Base-by-base conservation (phyloP, 306 rosid species). In the Trichosanthes cucumerina region DNA sequence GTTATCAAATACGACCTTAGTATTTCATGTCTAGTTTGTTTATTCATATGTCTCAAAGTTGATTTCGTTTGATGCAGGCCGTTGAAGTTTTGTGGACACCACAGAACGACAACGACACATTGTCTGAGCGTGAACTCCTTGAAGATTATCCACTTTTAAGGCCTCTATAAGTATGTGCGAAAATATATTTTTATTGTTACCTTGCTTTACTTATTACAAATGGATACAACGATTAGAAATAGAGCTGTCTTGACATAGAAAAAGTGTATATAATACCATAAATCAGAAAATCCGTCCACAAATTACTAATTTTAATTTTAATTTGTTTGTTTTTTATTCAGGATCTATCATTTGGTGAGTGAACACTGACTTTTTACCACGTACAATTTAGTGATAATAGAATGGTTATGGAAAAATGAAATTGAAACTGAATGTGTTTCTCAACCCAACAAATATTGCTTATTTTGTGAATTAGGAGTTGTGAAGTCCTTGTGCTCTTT, bases 81-180 rank as follows among this genome's bases (percentile, higher is more conserved):
- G 98, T 90, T 79, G 99, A 96, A 90, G 99, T 92, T 78, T 82
- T 96, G 81, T 96, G 99, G 99, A 96, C 99, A 36, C 99, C 99
- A 6, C 99, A 96, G 84, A 92, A 96, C 85, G 99, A 96, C 76
- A 88, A 87, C n/a, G 99, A 89, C 88, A 88, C 97, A 9, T 88
- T 96, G 39, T 91, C 98, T 0, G 99, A 96, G 88, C 90, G 97
- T 19, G 99, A 90, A 77, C 89, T 92, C 69, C 99, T 96, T 11
- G 98, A 92, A 90, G 99, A 96, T 79, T 96, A 96, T 84, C 97
- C 99, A 7, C 98, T 96, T 78, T 81, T 96, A 85, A 88, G 98
- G 90, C 99, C 99, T 81, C 85, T 96, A 81, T 88, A 85, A 86
- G 59, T 72, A 15, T 24, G 76, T 46, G 56, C 18, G 0, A 9